Evolutionary conservation across 495 filamentous ascomycete species (phyloP).

Genomic region (Lasiosphaeria miniovina): DNA sequence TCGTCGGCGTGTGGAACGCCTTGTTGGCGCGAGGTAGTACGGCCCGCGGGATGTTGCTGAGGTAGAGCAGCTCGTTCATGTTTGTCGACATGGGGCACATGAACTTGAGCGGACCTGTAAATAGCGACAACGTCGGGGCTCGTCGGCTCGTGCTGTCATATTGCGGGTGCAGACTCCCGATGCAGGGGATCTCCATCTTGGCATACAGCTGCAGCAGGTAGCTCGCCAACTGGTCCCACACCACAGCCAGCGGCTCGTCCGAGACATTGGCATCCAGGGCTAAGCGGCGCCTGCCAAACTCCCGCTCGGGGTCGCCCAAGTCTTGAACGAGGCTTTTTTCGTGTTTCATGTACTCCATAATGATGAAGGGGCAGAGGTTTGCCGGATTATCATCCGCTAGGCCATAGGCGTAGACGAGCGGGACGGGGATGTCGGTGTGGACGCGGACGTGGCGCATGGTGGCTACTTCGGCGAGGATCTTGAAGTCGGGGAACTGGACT

Average conservation of each 20-base stretch:
- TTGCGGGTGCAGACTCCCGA: background rate
- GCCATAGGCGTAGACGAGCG: background rate
- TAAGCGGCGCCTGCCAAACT: background rate
- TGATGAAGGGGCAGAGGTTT: background rate
- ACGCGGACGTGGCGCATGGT: background rate
- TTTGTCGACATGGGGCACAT: slow-evolving; percentile 21
- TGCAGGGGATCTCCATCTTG: background rate
- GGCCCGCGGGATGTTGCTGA: slow-evolving; percentile 11
- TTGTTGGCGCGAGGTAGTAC: slow-evolving; percentile 9
- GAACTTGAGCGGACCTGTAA: no score
- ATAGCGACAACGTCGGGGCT: background rate
- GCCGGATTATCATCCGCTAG: background rate
- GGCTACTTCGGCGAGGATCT: background rate
- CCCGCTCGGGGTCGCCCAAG: background rate
- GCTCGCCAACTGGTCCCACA: background rate
- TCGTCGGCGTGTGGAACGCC: slow-evolving; percentile 32
- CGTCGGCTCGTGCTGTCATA: background rate
- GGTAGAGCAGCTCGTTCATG: slow-evolving; percentile 19
- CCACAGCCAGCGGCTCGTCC: background rate
- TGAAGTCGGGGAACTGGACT: background rate
- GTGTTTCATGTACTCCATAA: background rate
- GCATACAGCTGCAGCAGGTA: background rate
- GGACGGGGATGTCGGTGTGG: background rate
- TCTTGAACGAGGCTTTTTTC: background rate
- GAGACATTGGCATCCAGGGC: background rate